Base-by-base conservation (phyloP, 441 rosid species). In the Jatropha podagrica region DNA sequence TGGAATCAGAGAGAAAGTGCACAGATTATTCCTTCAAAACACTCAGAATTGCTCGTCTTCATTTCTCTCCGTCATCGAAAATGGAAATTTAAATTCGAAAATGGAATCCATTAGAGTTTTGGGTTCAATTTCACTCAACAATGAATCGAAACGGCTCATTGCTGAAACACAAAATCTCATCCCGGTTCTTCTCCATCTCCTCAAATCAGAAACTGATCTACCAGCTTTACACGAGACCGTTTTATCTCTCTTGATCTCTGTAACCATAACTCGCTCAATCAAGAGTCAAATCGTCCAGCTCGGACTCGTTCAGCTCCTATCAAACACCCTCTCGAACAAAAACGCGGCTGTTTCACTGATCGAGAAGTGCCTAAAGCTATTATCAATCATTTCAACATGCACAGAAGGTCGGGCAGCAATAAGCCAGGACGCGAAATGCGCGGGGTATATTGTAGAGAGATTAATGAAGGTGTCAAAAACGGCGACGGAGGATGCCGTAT, bases 401-500 rank as follows among this genome's bases (percentile, higher is more conserved):
- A 80, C 82, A 46, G 95, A 90, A 77, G 98, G 92, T 1, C 74
- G 92, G 72, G 51, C 38, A 20, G 89, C 86, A 74, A 85, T 93
- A 9, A 79, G 86, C 20, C 77, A 80, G 2, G 87, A 85, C 48
- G 64, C 86, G 0, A 52, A 68, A 27, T 86, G 94, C 74, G 74
- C 81, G 40, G 85, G 83, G 63, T 83, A 82, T 48, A 85, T 93
- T 1, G 86, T 89, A 74, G 85, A 82, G 68, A 90, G 82, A 81
- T 68, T 88, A 73, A 74, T 90, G 86, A 93, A 93, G 73, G 92
- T 89, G 5, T 90, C 98, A 15, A 78, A 80, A 67, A 74, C 77
- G 56, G 91, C 96, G 65, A 90, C 92, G 80, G 96, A 90, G 81
- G 90, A 86, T 52, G 91, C 91, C 18, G 97, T 92, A 64, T 80